Evolutionary conservation across 768 basidiomycete species (phyloP).

Genomic region (Podaxis sp.): DNA sequence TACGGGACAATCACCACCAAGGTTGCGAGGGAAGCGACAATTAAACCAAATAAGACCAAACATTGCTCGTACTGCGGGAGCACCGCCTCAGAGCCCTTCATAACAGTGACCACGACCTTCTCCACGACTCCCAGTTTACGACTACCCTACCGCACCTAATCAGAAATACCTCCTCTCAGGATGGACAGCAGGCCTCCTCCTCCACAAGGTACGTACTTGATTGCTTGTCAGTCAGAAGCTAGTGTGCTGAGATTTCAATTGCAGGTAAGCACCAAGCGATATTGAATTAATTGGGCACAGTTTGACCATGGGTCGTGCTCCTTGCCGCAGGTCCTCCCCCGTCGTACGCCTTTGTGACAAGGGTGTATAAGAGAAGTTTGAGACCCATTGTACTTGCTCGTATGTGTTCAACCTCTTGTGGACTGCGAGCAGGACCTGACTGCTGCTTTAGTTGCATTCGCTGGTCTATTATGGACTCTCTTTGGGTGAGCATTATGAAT

Average conservation of each 20-base stretch:
- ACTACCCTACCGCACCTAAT: not conserved
- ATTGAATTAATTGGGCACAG: not conserved
- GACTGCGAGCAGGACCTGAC: not conserved
- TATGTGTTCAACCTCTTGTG: constrained; percentile 19
- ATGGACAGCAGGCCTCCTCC: constrained; percentile 43
- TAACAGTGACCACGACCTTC: not conserved
- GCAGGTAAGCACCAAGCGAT: not conserved
- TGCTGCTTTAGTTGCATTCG: constrained; percentile 33
- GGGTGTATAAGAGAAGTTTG: constrained; percentile 55
- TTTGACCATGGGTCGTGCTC: not conserved
- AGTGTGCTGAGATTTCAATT: constrained; percentile 1
- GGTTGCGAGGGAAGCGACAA: constrained; percentile 3
- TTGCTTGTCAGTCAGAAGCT: not conserved
- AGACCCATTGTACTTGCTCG: constrained; percentile 59
- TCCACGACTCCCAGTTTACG: not conserved
- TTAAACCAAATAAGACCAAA: constrained; percentile 6
- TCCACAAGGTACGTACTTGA: constrained; percentile 33
- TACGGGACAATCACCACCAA: not conserved
- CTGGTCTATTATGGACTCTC: constrained; percentile 60
- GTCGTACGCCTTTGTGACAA: constrained; percentile 57
- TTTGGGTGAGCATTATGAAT: constrained; percentile 49
- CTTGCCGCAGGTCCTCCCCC: constrained; percentile 44
- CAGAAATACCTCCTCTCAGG: not conserved
- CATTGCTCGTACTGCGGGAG: not conserved
- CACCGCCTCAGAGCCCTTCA: constrained; percentile 12